Evolutionary conservation across 805 yeast genomes (phyloP), one percentile per base, ranked within the genome.

Genomic region (Candida yuanshanica): DNA sequence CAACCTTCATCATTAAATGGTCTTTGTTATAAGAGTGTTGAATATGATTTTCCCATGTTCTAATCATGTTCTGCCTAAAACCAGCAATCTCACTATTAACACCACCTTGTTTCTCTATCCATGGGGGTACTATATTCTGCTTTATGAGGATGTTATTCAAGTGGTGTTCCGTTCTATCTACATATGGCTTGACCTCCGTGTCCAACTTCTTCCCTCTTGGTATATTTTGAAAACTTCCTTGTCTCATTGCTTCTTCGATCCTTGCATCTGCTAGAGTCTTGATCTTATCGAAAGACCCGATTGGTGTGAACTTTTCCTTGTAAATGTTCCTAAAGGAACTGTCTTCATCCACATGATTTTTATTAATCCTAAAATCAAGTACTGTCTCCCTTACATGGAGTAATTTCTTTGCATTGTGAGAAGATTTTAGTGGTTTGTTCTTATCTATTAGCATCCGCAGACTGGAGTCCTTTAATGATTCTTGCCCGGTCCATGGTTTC

Each of bases 41-140:
- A 13, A 50, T 22, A 44, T 49, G 48, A 27, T 42, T 42, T 37
- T 58, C 39, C 77, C 76, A 76, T 22, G 62, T 62, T 2, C 52
- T 40, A 32, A 66, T 71, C 23, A 81, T 41, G 26, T 67, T 67
- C 0, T 49, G 46, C 39, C 89, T 60, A 40, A 85, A 77, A 0
- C 53, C 53, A 3, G 51, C 55, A 8, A 83, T 68, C 27, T 74
- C 75, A 2, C 52, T 45, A 33, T 73, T 70, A 4, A 82, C 75
- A 2, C 75, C 69, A 16, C 75, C 68, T 58, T 85, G 93, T 41
- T 76, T 80, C 51, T 87, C 95, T 27, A 89, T 81, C 96, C 96
- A 89, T 0, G 95, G 95, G 0, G 96, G 95, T 10, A 79, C 65
- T 1, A 86, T 79, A 37, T 86, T 89, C 59, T 89, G 96, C 33